These are phyloP conservation scores for Tetrapisispora fleetii DNA, from an alignment of 805 yeast genomes.

Conservation along the genomic window DNA sequence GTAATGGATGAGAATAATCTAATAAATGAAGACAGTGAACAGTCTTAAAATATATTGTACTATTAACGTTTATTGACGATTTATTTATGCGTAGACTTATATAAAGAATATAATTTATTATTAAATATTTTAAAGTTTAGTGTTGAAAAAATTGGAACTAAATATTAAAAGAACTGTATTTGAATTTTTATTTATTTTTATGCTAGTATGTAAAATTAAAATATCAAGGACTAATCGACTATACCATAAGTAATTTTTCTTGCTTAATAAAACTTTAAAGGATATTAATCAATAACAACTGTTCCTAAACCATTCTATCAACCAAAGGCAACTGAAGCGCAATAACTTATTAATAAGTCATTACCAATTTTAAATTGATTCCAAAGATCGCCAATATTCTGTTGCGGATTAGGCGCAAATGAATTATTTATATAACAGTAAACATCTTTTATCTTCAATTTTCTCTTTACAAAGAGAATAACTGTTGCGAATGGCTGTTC, in stretches of 20 bases:
- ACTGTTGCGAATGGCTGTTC: constrained; percentile 22
- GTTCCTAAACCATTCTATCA: too few relatives aligned
- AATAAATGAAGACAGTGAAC: constrained; percentile 11
- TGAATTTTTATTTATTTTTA: too few relatives aligned
- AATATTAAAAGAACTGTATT: too few relatives aligned
- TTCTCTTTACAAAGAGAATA: constrained; percentile 14
- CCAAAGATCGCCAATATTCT: constrained; percentile 26
- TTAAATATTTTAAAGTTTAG: too few relatives aligned
- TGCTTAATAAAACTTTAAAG: too few relatives aligned
- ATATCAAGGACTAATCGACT: too few relatives aligned
- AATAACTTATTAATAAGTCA: constrained; percentile 28
- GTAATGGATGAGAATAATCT: constrained; percentile 33
- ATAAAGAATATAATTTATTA: too few relatives aligned
- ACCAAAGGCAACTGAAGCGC: constrained; percentile 29
- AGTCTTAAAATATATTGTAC: neutral
- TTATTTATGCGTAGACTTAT: neutral
- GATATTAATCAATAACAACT: neutral
- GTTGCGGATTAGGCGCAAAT: constrained; percentile 30
- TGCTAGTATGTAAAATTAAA: too few relatives aligned
- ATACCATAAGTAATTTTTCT: too few relatives aligned
- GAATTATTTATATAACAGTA: constrained; percentile 29
- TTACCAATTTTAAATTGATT: constrained; percentile 23
- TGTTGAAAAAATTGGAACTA: too few relatives aligned
- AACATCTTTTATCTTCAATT: constrained; percentile 16
- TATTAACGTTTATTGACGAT: neutral